Evolutionary conservation across 2,329 filamentous ascomycete genomes (phyloP).

Genomic region (Pseudogymnoascus verrucosus): DNA sequence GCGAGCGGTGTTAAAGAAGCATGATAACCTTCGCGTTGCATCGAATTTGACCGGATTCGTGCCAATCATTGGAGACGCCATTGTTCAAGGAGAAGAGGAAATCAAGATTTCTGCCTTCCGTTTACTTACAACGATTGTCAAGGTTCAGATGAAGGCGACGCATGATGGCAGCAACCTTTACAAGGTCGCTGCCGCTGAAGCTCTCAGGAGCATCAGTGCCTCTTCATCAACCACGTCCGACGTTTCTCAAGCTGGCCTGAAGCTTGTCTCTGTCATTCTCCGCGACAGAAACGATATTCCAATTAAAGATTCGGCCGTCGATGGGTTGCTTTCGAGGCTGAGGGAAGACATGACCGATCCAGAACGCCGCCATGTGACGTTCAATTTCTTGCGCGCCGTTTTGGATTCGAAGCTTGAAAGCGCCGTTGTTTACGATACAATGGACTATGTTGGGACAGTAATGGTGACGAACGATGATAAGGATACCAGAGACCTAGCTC

Average conservation of each 20-base stretch:
- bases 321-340: constrained; percentile 72
- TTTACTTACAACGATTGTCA: constrained; percentile 76
- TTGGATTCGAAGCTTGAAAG: constrained; percentile 80
- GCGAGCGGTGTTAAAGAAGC: constrained; percentile 76
- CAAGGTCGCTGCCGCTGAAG: constrained; percentile 77
- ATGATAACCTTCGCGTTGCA: constrained; percentile 70
- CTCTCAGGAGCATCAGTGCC: constrained; percentile 69
- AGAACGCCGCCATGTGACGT: constrained; percentile 83
- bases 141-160: constrained; percentile 65
- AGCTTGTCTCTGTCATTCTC: constrained; percentile 77
- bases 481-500: constrained; percentile 75
- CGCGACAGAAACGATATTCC: constrained; percentile 69
- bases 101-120: constrained; percentile 83
- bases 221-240: constrained; percentile 75
- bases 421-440: constrained; percentile 78
- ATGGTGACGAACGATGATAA: constrained; percentile 96
- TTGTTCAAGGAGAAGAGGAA: constrained; percentile 81
- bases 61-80: constrained; percentile 78
- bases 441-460: constrained; percentile 80
- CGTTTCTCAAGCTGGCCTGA: constrained; percentile 77
- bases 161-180: constrained; percentile 56
- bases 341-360: constrained; percentile 88
- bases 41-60: constrained; percentile 78
- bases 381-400: constrained; percentile 85
- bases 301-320: constrained; percentile 73